These are phyloP conservation scores for Pholiota microspora DNA, from an alignment of 768 basidiomycete genomes.

Conservation along the genomic window DNA sequence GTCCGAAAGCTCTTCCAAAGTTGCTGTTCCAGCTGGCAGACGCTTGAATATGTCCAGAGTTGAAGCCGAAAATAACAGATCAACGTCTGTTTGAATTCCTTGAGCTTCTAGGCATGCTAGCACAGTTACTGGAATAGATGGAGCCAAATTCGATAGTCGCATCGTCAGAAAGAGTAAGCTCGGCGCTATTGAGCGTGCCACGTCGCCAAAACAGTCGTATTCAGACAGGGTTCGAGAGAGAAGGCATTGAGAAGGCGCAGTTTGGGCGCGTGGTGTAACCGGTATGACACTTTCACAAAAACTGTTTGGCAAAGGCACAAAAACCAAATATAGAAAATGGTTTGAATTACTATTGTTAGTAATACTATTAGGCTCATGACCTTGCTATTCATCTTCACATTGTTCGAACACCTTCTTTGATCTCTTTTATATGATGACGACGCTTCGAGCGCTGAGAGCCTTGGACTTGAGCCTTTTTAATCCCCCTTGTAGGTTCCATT, in stretches of 20 bases:
- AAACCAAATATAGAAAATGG: background rate
- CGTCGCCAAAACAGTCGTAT: background rate
- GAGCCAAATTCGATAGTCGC: constrained; percentile 38
- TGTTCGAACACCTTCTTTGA: background rate
- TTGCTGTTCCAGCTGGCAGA: constrained; percentile 47
- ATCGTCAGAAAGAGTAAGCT: constrained; percentile 22
- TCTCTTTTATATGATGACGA: too few species aligned
- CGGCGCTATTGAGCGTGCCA: background rate
- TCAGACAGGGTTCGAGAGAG: background rate
- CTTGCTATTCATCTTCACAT: background rate
- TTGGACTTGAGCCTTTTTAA: background rate
- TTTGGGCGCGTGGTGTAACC: too few species aligned
- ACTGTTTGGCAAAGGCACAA: background rate
- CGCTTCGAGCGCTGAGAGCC: background rate
- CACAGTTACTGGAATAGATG: constrained; percentile 40
- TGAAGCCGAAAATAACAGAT: constrained; percentile 52
- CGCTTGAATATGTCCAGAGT: constrained; percentile 47
- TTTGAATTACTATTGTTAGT: background rate
- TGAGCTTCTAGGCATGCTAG: constrained; percentile 43
- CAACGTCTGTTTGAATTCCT: constrained; percentile 55
- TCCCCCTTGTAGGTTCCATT: background rate
- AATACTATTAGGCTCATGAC: background rate
- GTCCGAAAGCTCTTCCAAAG: constrained; percentile 45
- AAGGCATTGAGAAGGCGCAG: background rate
- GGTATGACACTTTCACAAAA: too few species aligned